Percentiles rank a stretch among this genome's conserved stretches.
phyloP scores from a whole-genome alignment of 768 basidiomycete species.

The Cystobasidium onofrii region DNA sequence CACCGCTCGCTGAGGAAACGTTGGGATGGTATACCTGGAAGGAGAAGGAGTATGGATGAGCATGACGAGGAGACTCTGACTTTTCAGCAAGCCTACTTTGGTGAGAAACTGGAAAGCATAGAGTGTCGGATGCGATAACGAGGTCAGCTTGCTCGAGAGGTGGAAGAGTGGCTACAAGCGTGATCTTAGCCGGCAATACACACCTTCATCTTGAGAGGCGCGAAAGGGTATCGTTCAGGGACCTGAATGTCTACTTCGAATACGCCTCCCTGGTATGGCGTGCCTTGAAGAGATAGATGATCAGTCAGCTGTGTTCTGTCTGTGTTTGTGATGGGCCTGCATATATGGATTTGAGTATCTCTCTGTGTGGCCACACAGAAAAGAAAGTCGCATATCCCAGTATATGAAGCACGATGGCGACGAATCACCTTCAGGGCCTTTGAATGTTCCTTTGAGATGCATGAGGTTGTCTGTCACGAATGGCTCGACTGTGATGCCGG shows the following conservation, averaged over 20 bases:
- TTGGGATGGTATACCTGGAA: conserved; percentile 89
- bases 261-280: conserved; percentile 83
- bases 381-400: no score
- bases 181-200: conserved; percentile 5
- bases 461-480: conserved; percentile 73
- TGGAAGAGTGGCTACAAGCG: not conserved
- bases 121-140: no score
- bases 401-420: not conserved
- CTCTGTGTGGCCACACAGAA: not conserved
- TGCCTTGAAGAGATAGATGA: conserved; percentile 49
- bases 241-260: conserved; percentile 67
- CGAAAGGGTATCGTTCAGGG: conserved; percentile 28
- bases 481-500: conserved; percentile 75
- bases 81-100: not conserved
- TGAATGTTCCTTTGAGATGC: conserved; percentile 83
- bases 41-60: not conserved
- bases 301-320: not conserved
- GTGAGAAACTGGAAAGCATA: conserved; percentile 26
- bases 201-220: conserved; percentile 32
- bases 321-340: no score
- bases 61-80: not conserved
- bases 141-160: no score
- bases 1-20: conserved; percentile 85
- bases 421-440: conserved; percentile 58
- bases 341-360: no score